Evolutionary conservation across 768 basidiomycete genomes (phyloP).

Genomic region (Mycena vitilis): DNA sequence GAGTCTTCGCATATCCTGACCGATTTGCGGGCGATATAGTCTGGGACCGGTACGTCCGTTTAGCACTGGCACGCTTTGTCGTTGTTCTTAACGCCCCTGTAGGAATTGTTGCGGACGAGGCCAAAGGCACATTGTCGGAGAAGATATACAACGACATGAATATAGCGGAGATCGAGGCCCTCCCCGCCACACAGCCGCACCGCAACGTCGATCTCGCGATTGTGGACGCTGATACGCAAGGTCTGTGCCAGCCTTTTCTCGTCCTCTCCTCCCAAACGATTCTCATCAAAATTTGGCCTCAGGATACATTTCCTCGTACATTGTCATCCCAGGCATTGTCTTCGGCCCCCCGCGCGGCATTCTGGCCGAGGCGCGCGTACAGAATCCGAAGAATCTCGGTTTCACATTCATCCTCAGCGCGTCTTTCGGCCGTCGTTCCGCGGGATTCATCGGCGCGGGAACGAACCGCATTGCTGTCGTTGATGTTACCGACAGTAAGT

Average conservation of each 20-base stretch:
- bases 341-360: slow-evolving; percentile 42
- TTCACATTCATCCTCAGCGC: not conserved
- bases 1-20: not conserved
- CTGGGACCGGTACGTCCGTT: too few species aligned
- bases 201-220: slow-evolving; percentile 62
- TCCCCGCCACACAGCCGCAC: slow-evolving; percentile 60
- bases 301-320: slow-evolving; percentile 24
- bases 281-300: not conserved
- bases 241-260: slow-evolving; percentile 38
- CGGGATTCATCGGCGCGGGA: slow-evolving; percentile 18
- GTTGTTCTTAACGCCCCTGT: not conserved
- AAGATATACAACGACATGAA: slow-evolving; percentile 65
- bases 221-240: slow-evolving; percentile 60
- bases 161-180: slow-evolving; percentile 53
- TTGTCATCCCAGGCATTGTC: slow-evolving; percentile 19
- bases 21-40: slow-evolving; percentile 2
- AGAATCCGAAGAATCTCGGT: slow-evolving; percentile 39
- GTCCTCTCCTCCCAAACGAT: not conserved
- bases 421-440: slow-evolving; percentile 18
- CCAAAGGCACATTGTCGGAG: slow-evolving; percentile 53
- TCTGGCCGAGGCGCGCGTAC: slow-evolving; percentile 50
- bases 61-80: too few species aligned
- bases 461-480: slow-evolving; percentile 16
- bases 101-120: slow-evolving; percentile 57
- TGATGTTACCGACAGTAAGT: slow-evolving; percentile 26